These are phyloP conservation scores for Linnemannia elongata DNA, from an alignment of 192 early-diverging fungal species.

Conservation along the genomic window DNA sequence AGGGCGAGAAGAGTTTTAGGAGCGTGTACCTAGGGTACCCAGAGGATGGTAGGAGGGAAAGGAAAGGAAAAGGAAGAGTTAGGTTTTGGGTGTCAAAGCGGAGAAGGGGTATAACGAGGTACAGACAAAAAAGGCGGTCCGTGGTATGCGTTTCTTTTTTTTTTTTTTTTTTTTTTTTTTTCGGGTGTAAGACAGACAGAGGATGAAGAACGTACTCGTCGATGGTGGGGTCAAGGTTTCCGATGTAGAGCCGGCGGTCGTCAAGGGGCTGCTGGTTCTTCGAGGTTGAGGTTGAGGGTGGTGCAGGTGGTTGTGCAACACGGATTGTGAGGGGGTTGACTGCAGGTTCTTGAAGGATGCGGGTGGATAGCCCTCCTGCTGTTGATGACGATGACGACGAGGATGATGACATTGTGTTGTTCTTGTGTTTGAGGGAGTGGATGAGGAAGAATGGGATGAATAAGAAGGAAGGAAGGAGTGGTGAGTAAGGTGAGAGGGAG, in stretches of 20 bases:
- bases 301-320: not conserved
- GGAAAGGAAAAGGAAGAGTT: not conserved
- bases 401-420: not conserved
- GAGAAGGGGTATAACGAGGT: not conserved
- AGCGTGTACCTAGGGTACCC: slow-evolving; percentile 66
- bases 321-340: not conserved
- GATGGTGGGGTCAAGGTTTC: slow-evolving; percentile 73
- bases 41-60: not conserved
- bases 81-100: too few relatives aligned
- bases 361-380: not conserved
- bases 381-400: not conserved
- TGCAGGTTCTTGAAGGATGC: not conserved
- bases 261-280: slow-evolving; percentile 22
- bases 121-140: too few relatives aligned
- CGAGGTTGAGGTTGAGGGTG: not conserved
- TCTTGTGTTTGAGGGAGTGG: not conserved
- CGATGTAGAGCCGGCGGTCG: slow-evolving; percentile 75
- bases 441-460: too few relatives aligned
- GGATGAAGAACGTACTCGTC: slow-evolving; percentile 66
- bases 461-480: too few relatives aligned
- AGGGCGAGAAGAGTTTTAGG: slow-evolving; percentile 77
- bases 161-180: not conserved
- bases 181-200: not conserved
- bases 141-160: not conserved
- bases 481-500: too few relatives aligned